Percentiles rank a stretch among this genome's conserved stretches.
Evolutionary conservation across 495 filamentous ascomycete species (phyloP).

Genomic region (Lophiostoma macrostomum): DNA sequence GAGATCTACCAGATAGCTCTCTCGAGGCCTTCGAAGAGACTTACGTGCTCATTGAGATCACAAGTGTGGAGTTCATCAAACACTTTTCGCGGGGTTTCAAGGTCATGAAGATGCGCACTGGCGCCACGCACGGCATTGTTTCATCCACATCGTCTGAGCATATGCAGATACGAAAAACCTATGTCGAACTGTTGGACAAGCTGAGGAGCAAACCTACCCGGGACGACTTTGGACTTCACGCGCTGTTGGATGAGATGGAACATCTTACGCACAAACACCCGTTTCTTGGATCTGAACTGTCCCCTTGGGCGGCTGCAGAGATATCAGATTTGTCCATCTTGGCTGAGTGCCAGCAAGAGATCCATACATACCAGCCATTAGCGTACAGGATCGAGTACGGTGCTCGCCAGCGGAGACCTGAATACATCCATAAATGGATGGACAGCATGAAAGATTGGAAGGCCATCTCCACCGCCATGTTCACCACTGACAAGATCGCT

Average conservation of each 20-base stretch:
- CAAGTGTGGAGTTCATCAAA: slow-evolving; percentile 36
- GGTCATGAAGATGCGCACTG: slow-evolving; percentile 22
- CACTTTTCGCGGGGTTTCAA: slow-evolving; percentile 40
- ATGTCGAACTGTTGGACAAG: slow-evolving; percentile 28
- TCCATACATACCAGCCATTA: slow-evolving; percentile 50
- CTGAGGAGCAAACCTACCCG: slow-evolving; percentile 23
- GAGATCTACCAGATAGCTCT: slow-evolving; percentile 31
- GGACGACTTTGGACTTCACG: slow-evolving; percentile 19
- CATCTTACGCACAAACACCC: slow-evolving; percentile 42
- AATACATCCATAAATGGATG: slow-evolving; percentile 24
- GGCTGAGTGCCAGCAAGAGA: slow-evolving; percentile 42
- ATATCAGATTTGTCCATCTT: slow-evolving; percentile 49
- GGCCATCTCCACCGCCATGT: not conserved
- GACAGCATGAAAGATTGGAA: not conserved
- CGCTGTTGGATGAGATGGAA: slow-evolving; percentile 48
- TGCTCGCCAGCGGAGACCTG: slow-evolving; percentile 22
- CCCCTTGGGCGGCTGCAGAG: slow-evolving; percentile 34
- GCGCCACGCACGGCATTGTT: too few species aligned
- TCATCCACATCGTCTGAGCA: too few species aligned
- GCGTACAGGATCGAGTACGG: slow-evolving; percentile 40
- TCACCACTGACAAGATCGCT: not conserved
- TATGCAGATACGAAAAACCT: too few species aligned
- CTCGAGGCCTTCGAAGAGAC: slow-evolving; percentile 32
- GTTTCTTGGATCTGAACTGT: slow-evolving; percentile 41
- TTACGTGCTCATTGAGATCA: slow-evolving; percentile 27